phyloP scores from a whole-genome alignment of 2,329 filamentous ascomycete species.

The Parafenestella ontariensis region DNA sequence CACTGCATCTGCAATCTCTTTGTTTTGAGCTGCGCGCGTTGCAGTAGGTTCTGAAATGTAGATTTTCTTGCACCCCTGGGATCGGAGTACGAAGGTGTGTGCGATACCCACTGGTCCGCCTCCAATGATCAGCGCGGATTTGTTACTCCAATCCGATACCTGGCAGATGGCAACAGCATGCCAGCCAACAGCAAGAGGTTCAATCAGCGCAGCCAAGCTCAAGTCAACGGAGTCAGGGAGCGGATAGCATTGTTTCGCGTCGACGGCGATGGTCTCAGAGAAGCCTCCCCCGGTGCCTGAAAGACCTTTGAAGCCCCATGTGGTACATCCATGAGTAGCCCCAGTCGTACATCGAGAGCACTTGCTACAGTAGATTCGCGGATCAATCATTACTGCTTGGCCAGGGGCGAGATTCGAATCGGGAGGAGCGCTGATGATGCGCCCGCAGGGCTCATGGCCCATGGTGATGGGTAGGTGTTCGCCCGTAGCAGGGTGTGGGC shows the following conservation, averaged over 20 bases:
- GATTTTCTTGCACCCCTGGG: constrained; percentile 27
- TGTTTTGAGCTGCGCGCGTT: constrained; percentile 27
- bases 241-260: constrained; percentile 29
- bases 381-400: constrained; percentile 38
- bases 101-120: constrained; percentile 40
- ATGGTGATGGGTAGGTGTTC: constrained; percentile 34
- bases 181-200: constrained; percentile 42
- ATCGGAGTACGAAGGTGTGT: constrained; percentile 24
- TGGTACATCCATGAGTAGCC: constrained; percentile 29
- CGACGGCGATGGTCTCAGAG: constrained; percentile 30
- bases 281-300: constrained; percentile 38
- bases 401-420: constrained; percentile 28
- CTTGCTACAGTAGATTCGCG: constrained; percentile 35
- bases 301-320: constrained; percentile 35
- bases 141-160: constrained; percentile 12
- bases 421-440: constrained; percentile 25
- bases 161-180: constrained; percentile 28
- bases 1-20: constrained; percentile 31
- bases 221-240: constrained; percentile 33
- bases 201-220: constrained; percentile 34
- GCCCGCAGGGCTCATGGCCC: constrained; percentile 43
- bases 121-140: constrained; percentile 33
- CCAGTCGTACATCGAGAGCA: constrained; percentile 27
- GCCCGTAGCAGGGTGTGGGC: constrained; percentile 29
- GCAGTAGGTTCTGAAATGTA: constrained; percentile 36